These are phyloP conservation scores for Penicillium flavigenum DNA, from an alignment of 495 filamentous ascomycete genomes.

Conservation along the genomic window DNA sequence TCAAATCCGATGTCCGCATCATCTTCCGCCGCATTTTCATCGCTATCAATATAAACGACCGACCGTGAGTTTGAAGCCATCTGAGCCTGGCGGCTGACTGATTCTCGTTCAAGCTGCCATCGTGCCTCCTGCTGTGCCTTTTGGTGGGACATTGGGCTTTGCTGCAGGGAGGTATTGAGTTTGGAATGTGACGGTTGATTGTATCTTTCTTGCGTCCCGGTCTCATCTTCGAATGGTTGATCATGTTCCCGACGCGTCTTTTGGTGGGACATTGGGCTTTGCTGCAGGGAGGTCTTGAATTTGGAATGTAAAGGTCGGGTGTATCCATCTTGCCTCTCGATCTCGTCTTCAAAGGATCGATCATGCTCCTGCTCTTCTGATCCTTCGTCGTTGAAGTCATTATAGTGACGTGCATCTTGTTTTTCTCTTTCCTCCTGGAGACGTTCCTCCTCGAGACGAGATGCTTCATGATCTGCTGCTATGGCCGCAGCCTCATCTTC, in stretches of 20 bases:
- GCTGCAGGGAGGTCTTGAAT: neutral
- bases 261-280: neutral
- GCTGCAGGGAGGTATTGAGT: neutral
- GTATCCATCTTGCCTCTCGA: slow-evolving; percentile 4
- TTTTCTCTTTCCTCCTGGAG: slow-evolving; percentile 2
- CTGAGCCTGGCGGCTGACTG: slow-evolving; percentile 50
- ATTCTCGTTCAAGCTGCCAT: slow-evolving; percentile 53
- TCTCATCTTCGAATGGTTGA: neutral
- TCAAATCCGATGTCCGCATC: neutral
- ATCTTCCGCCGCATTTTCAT: slow-evolving; percentile 29
- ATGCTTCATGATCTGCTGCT: slow-evolving; percentile 12
- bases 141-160: neutral
- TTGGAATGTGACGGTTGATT: slow-evolving; percentile 7
- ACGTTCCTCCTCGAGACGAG: slow-evolving; percentile 4
- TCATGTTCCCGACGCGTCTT: slow-evolving; percentile 1
- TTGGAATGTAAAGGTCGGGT: slow-evolving; percentile 7
- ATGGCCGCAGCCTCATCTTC: slow-evolving; percentile 11
- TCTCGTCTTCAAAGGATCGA: neutral
- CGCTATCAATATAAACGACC: slow-evolving; percentile 53
- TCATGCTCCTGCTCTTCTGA: slow-evolving; percentile 1
- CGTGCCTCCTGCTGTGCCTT: slow-evolving; percentile 35
- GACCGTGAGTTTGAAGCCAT: slow-evolving; percentile 44
- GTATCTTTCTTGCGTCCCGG: slow-evolving; percentile 3
- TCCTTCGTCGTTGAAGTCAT: slow-evolving; percentile 10
- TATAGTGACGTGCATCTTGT: neutral